phyloP scores from a whole-genome alignment of 352 stramenopile genomes.

The Globisporangium iwayamae region DNA sequence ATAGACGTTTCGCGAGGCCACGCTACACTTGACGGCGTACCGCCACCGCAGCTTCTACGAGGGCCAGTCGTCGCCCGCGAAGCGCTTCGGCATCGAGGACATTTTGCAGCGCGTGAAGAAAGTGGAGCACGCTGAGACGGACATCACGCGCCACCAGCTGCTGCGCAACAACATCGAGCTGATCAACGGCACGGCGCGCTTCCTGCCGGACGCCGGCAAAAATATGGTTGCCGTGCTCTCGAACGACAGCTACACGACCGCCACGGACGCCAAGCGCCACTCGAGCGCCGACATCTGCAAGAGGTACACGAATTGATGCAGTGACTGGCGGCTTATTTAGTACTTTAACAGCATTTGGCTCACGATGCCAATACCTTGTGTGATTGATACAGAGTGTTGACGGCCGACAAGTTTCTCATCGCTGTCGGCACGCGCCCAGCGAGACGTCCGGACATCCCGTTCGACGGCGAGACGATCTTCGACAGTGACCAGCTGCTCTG shows the following conservation, averaged over 20 bases:
- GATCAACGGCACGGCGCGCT: slow-evolving; percentile 77
- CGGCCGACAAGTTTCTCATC: slow-evolving; percentile 84
- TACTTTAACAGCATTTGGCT: background rate
- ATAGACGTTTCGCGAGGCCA: slow-evolving; percentile 87
- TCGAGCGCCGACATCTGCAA: slow-evolving; percentile 81
- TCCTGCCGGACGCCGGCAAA: slow-evolving; percentile 57
- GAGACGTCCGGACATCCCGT: slow-evolving; percentile 75
- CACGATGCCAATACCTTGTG: background rate
- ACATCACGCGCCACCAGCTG: slow-evolving; percentile 83
- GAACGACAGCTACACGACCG: slow-evolving; percentile 79
- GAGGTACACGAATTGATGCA: slow-evolving; percentile 30
- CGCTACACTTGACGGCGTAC: slow-evolving; percentile 86
- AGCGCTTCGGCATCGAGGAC: slow-evolving; percentile 75
- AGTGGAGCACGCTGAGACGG: slow-evolving; percentile 77
- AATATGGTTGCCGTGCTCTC: slow-evolving; percentile 82
- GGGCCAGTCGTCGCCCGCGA: slow-evolving; percentile 51
- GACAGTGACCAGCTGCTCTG: slow-evolving; percentile 86
- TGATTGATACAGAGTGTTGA: slow-evolving; percentile 52
- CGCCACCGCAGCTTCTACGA: slow-evolving; percentile 89
- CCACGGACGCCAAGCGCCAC: slow-evolving; percentile 74
- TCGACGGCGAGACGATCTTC: slow-evolving; percentile 85
- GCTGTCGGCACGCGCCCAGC: slow-evolving; percentile 83
- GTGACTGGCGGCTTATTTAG: too few relatives aligned
- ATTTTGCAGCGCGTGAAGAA: slow-evolving; percentile 85
- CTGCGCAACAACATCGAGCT: slow-evolving; percentile 77